phyloP scores from a whole-genome alignment of 192 early-diverging fungal species.

The Backusella tuberculispora region DNA sequence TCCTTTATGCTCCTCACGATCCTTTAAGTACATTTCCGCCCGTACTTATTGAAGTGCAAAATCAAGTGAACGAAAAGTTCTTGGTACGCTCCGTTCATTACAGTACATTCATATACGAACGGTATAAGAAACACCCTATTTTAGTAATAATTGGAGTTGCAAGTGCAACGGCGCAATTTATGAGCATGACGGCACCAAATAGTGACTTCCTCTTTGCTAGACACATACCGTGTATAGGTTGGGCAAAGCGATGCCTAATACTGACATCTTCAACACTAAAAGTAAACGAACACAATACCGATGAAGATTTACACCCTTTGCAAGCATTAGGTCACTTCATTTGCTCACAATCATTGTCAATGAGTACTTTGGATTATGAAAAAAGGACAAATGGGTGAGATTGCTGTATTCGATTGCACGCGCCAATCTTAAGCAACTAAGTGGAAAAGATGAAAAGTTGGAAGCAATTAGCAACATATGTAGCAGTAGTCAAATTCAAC shows the following conservation, averaged over 20 bases:
- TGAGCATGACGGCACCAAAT: too few species aligned
- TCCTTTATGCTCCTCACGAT: too few species aligned
- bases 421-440: not conserved
- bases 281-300: not conserved
- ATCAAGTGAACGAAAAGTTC: too few species aligned
- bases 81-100: too few species aligned
- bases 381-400: not conserved
- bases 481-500: conserved; percentile 20
- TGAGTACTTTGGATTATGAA: not conserved
- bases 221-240: not conserved
- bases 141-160: too few species aligned
- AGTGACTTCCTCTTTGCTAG: not conserved
- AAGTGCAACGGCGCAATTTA: too few species aligned
- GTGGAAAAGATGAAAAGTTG: conserved; percentile 7
- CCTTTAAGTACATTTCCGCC: too few species aligned
- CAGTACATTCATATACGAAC: too few species aligned
- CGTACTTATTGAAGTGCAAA: too few species aligned
- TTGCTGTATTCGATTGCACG: not conserved
- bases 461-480: conserved; percentile 7
- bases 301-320: not conserved
- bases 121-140: too few species aligned
- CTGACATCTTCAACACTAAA: not conserved
- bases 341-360: not conserved
- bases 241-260: not conserved
- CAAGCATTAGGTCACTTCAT: not conserved